Evolutionary conservation across 108 stramenopile genomes (phyloP).

Genomic region (Epithemia pelagica): DNA sequence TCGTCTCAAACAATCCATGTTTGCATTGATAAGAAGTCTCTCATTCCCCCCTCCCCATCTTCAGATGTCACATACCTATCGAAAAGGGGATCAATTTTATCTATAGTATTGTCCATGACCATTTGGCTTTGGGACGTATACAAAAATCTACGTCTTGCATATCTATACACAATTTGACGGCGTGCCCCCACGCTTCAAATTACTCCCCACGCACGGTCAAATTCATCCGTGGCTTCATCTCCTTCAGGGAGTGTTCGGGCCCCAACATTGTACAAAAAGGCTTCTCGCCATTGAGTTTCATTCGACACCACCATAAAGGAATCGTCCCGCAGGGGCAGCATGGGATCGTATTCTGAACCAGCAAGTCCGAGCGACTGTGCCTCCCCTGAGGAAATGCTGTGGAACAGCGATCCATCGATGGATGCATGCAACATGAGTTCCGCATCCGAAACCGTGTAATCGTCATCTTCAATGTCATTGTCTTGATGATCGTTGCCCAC

Average conservation of each 20-base stretch:
- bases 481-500: background rate
- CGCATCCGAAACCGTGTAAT: background rate
- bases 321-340: slow-evolving; percentile 32
- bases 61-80: no score
- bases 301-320: slow-evolving; percentile 48
- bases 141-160: no score
- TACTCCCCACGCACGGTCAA: slow-evolving; percentile 23
- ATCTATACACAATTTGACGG: no score
- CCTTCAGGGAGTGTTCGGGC: slow-evolving; percentile 58
- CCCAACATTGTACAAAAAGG: slow-evolving; percentile 76
- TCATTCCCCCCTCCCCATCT: no score
- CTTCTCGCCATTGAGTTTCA: slow-evolving; percentile 67
- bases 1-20: no score
- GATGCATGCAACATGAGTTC: background rate
- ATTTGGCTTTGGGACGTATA: no score
- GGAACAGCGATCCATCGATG: background rate
- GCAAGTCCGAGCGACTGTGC: background rate
- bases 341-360: background rate
- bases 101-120: no score
- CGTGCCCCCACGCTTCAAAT: no score
- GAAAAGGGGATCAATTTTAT: no score
- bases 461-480: background rate
- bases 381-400: background rate
- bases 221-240: slow-evolving; percentile 32
- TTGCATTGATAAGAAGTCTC: no score